A percentile compares a stretch with the other conserved stretches of the same genome.
phyloP scores from a whole-genome alignment of 2,329 filamentous ascomycete species.

The Talaromyces amestolkiae region DNA sequence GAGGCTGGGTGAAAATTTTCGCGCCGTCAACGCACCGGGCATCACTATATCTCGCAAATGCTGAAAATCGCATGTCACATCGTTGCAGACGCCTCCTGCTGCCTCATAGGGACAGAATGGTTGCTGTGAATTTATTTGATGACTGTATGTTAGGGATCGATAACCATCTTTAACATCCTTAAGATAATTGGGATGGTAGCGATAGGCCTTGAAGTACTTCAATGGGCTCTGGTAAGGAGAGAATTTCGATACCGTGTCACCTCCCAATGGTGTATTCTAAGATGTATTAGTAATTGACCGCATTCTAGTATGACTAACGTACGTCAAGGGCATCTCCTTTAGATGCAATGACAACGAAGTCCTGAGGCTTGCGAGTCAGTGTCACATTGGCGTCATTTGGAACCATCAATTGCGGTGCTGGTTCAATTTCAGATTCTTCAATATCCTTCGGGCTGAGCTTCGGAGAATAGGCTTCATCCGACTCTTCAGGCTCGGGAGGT shows the following conservation, averaged over 20 bases:
- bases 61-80: slow-evolving; percentile 69
- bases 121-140: slow-evolving; percentile 74
- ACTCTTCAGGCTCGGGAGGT: slow-evolving; percentile 47
- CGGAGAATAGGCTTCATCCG: slow-evolving; percentile 28
- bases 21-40: slow-evolving; percentile 64
- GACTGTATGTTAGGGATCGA: slow-evolving; percentile 88
- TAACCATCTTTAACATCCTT: slow-evolving; percentile 71
- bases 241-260: slow-evolving; percentile 35
- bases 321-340: slow-evolving; percentile 34
- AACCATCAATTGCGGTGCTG: slow-evolving; percentile 26
- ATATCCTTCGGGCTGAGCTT: slow-evolving; percentile 22
- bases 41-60: slow-evolving; percentile 74
- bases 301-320: slow-evolving; percentile 26
- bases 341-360: slow-evolving; percentile 25
- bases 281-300: slow-evolving; percentile 29
- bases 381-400: slow-evolving; percentile 27
- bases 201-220: slow-evolving; percentile 78
- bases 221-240: slow-evolving; percentile 80
- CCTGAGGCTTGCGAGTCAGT: slow-evolving; percentile 35
- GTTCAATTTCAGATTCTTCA: slow-evolving; percentile 32
- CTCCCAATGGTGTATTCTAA: slow-evolving; percentile 28
- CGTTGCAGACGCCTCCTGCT: slow-evolving; percentile 69
- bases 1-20: slow-evolving; percentile 23
- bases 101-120: slow-evolving; percentile 76
- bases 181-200: slow-evolving; percentile 78